phyloP scores from a whole-genome alignment of 108 stramenopile genomes.

The Stephanodiscus triporus region DNA sequence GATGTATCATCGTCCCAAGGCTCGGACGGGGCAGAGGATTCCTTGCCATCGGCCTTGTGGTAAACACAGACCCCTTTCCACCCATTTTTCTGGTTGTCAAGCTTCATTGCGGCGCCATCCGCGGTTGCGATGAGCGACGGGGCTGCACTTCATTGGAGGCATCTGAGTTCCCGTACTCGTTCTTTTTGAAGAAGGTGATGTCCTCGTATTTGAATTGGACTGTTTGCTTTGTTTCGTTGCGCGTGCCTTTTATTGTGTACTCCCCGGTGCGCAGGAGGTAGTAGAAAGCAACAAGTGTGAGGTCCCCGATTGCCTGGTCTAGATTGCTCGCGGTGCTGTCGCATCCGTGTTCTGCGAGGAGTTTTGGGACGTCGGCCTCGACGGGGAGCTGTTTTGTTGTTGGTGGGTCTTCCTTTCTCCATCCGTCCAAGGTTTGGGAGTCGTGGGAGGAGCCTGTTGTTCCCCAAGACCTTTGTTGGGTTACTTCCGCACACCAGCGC shows the following conservation, averaged over 20 bases:
- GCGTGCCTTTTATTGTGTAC: too few relatives aligned
- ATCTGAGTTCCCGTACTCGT: not conserved
- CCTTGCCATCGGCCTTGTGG: not conserved
- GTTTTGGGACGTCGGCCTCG: conserved; percentile 1
- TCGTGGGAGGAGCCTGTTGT: not conserved
- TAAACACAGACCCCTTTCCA: too few relatives aligned
- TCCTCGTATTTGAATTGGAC: conserved; percentile 1
- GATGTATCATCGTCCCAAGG: not conserved
- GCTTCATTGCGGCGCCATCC: not conserved
- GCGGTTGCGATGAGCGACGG: not conserved
- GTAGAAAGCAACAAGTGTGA: conserved; percentile 4
- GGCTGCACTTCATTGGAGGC: not conserved
- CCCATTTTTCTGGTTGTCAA: too few relatives aligned
- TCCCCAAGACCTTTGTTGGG: not conserved
- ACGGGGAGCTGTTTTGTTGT: too few relatives aligned
- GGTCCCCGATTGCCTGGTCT: not conserved
- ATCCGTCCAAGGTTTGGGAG: conserved; percentile 7
- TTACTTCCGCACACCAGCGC: not conserved
- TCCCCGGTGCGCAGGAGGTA: too few relatives aligned
- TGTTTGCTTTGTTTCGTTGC: conserved; percentile 3
- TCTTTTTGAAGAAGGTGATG: too few relatives aligned
- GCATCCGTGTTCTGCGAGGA: not conserved
- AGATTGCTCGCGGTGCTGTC: not conserved
- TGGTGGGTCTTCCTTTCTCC: not conserved
- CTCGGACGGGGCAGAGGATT: not conserved